These are phyloP conservation scores for Aquanectria penicillioides DNA, from an alignment of 2,329 filamentous ascomycete genomes.

Conservation along the genomic window DNA sequence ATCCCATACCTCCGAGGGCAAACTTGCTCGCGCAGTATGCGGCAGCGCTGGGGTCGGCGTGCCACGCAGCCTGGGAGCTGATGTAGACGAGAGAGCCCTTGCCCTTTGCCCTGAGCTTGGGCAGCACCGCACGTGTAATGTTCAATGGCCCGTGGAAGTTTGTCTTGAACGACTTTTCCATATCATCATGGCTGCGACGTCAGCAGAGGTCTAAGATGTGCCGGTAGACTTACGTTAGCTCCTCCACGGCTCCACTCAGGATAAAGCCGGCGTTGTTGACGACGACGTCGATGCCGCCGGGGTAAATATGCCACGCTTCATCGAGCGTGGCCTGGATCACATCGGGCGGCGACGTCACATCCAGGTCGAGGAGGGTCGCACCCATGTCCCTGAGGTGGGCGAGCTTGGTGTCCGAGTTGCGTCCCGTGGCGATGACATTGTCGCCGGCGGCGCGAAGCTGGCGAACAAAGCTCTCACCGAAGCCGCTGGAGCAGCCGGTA, in stretches of 20 bases:
- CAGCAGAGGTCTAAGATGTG: fast-evolving
- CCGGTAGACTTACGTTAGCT: constrained; percentile 36
- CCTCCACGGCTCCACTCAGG: constrained; percentile 37
- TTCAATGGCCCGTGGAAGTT: constrained; percentile 52
- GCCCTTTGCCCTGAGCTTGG: constrained; percentile 42
- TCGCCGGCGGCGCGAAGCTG: constrained; percentile 51
- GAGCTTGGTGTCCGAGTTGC: constrained; percentile 47
- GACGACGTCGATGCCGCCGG: constrained; percentile 48
- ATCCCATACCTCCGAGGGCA: constrained; percentile 42
- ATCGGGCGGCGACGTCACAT: constrained; percentile 18
- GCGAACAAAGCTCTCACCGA: constrained; percentile 50
- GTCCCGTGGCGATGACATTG: constrained; percentile 54
- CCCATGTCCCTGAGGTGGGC: constrained; percentile 43
- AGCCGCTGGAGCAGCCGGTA: constrained; percentile 56
- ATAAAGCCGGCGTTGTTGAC: constrained; percentile 52
- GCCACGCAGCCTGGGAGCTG: constrained; percentile 49
- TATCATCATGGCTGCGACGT: constrained; percentile 26
- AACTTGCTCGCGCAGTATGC: constrained; percentile 47
- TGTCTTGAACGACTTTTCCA: constrained; percentile 42
- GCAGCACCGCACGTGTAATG: constrained; percentile 47
- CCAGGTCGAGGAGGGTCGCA: constrained; percentile 32
- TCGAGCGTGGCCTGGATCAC: constrained; percentile 26
- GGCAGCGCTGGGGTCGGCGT: constrained; percentile 42
- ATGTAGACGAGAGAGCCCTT: constrained; percentile 47
- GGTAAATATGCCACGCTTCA: constrained; percentile 29